Evolutionary conservation across 352 stramenopile species (phyloP), one percentile per base, ranked within the genome.

Genomic region (Globisporangium perplexum): DNA sequence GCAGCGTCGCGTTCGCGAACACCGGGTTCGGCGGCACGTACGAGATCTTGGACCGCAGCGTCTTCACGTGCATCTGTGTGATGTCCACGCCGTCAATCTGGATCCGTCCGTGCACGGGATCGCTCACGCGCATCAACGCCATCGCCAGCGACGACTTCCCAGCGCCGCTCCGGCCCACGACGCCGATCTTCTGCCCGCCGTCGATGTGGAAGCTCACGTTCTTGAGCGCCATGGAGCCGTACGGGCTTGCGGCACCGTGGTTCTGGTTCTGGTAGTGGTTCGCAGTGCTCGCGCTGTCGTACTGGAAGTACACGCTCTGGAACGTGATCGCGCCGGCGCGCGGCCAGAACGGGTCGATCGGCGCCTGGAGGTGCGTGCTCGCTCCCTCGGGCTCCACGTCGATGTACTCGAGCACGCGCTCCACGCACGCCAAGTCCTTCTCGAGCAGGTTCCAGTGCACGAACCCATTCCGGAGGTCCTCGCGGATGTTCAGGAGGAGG

Each of bases 21-120:
- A 98, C 80, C n/a, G 95, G 93, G 47, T 97, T 92, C 50, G 80
- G 74, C 4, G 96, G 96, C 31, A 98, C 67, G 39, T 83, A 81
- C 38, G 62, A 75, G 22, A 86, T 60, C 26, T 77, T 77, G 1
- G 62, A 73, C 26, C 74, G 74, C 33, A 86, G 57, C 8, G 59
- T 63, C 55, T 62, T 65, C 20, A 86, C 49, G 4, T 55, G 62
- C 20, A 86, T 38, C 15, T 57, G 22, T 14, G 68, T 70, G 46
- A 87, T 82, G 65, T 98, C 84, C 7, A 96, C 68, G 0, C 78
- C 88, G 69, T 98, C 93, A 35, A 98, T 90, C 10, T 80, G 36
- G 65, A 98, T 91, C 8, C 71, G 71, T 0, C 91, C 91, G 44
- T 49, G 53, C 38, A 63, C 46, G 7, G 68, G 33, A 10, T 64